Evolutionary conservation across 208 protist genomes (phyloP).

Genomic region (Wallacemonas sp.): DNA sequence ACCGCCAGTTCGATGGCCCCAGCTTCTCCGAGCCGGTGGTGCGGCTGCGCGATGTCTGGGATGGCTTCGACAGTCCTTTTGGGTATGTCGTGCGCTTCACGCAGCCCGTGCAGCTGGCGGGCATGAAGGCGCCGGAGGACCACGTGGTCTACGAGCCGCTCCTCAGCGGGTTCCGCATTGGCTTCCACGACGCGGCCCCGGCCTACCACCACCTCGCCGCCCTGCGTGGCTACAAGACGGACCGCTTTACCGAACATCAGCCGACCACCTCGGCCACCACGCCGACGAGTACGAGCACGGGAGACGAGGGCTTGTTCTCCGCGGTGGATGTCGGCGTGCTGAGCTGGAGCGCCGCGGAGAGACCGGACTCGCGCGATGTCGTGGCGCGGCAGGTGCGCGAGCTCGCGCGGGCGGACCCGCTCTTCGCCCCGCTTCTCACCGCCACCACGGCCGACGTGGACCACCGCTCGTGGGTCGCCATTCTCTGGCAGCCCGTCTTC

Average conservation of each 20-base stretch:
- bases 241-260: conserved; percentile 22
- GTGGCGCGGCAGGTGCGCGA: conserved; percentile 72
- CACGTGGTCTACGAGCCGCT: conserved; percentile 80
- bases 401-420: conserved; percentile 58
- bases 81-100: conserved; percentile 68
- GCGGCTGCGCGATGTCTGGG: conserved; percentile 66
- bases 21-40: conserved; percentile 73
- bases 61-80: conserved; percentile 76
- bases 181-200: conserved; percentile 62
- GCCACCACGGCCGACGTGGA: conserved; percentile 74
- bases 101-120: conserved; percentile 49
- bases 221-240: conserved; percentile 37
- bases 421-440: conserved; percentile 64
- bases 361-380: conserved; percentile 79
- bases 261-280: not conserved
- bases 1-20: conserved; percentile 43
- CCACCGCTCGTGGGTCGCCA: conserved; percentile 85
- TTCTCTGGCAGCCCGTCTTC: conserved; percentile 88
- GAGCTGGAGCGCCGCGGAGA: conserved; percentile 73
- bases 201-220: conserved; percentile 52
- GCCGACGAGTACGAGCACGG: not conserved
- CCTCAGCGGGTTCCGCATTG: conserved; percentile 83
- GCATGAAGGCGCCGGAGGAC: conserved; percentile 65
- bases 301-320: not conserved
- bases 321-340: conserved; percentile 52